A percentile compares a stretch with the other conserved stretches of the same genome.
phyloP scores from a whole-genome alignment of 441 rosid genomes.

The Eutrema salsugineum region DNA sequence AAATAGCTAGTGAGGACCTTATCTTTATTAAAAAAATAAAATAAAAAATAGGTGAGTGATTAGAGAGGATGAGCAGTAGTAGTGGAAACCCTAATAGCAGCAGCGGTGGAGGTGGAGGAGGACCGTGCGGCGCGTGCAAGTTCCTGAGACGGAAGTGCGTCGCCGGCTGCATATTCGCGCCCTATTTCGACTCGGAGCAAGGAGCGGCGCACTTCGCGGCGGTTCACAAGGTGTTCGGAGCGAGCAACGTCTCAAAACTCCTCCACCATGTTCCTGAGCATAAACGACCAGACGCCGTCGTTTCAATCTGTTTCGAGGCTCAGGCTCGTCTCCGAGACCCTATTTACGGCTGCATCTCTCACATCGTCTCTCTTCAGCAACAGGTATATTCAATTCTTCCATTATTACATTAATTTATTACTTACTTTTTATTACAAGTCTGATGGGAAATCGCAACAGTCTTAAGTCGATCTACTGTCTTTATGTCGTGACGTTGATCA shows the following conservation, averaged over 20 bases:
- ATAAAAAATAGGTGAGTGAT: background rate
- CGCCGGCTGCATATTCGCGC: conserved; percentile 81
- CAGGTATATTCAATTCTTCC: conserved; percentile 51
- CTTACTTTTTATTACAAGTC: background rate
- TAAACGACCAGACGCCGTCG: conserved; percentile 81
- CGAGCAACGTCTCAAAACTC: conserved; percentile 88
- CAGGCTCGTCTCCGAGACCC: conserved; percentile 89
- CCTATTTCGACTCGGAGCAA: conserved; percentile 86
- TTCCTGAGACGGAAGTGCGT: conserved; percentile 87
- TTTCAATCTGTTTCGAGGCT: conserved; percentile 84
- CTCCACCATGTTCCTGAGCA: conserved; percentile 64
- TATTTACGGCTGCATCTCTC: conserved; percentile 86
- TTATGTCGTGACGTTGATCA: conserved; percentile 12
- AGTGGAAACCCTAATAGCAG: conserved; percentile 42
- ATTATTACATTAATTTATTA: background rate
- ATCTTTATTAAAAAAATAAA: background rate
- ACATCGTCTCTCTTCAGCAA: conserved; percentile 89
- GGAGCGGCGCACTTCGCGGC: conserved; percentile 95
- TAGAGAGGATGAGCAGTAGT: conserved; percentile 27
- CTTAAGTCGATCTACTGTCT: conserved; percentile 11
- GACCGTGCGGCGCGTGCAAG: conserved; percentile 98
- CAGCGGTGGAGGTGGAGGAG: conserved; percentile 38
- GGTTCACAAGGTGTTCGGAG: conserved; percentile 93
- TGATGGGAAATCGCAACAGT: conserved; percentile 15
- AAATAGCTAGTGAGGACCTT: background rate